A percentile compares a stretch with the other conserved stretches of the same genome.
Conservation (phyloP, 2,329 filamentous ascomycete genomes). For the Microdochium bolleyi region DNA sequence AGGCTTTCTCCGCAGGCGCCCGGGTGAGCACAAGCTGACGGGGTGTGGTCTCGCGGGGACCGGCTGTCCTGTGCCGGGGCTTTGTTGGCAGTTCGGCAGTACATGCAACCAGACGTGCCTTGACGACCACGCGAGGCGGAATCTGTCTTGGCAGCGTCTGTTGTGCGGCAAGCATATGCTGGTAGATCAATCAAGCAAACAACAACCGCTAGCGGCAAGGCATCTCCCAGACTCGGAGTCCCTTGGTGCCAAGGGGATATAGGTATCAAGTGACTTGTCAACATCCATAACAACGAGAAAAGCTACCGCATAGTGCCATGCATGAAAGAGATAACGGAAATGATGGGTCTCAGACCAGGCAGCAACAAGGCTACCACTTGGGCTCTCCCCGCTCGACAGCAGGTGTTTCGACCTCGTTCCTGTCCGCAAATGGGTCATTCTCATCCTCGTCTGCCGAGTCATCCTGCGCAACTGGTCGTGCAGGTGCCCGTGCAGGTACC, state of each 20-base stretch:
- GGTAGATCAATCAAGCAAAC: too few species aligned
- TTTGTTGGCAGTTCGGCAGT: neutral
- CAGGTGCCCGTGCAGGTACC: constrained; percentile 25
- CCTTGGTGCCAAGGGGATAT: too few species aligned
- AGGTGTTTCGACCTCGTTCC: constrained; percentile 53
- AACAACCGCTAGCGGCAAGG: too few species aligned
- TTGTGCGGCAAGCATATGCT: too few species aligned
- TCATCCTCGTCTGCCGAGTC: constrained; percentile 64
- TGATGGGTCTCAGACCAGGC: neutral
- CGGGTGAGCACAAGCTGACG: neutral
- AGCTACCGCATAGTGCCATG: neutral
- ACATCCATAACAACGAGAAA: too few species aligned
- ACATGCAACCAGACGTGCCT: neutral
- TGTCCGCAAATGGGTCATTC: constrained; percentile 82
- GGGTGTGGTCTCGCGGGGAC: neutral
- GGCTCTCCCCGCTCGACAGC: constrained; percentile 28
- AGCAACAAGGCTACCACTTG: constrained; percentile 16
- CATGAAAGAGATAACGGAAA: neutral
- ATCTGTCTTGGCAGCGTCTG: neutral
- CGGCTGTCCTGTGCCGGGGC: neutral
- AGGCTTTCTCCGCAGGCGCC: too few species aligned
- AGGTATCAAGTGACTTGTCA: too few species aligned
- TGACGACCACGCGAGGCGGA: neutral
- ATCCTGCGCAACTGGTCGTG: constrained; percentile 33
- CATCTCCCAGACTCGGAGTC: too few species aligned